These are phyloP conservation scores for Helichrysum umbraculigerum DNA, from an alignment of 129 eudicot genomes.

Conservation along the genomic window DNA sequence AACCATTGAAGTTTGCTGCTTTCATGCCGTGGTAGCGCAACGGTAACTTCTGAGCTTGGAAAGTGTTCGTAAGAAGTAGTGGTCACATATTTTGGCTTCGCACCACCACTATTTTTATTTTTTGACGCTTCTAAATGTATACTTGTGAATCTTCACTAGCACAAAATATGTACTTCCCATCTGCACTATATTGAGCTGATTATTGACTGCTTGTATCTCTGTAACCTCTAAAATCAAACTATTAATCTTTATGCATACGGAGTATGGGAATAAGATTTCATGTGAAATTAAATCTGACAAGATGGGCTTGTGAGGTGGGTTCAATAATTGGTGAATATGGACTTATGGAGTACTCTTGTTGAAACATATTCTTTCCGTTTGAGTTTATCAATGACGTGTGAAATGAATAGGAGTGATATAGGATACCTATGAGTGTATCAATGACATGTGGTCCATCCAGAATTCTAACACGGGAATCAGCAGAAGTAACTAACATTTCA, in stretches of 20 bases:
- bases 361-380: too few species aligned
- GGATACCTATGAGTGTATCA: conserved; percentile 69
- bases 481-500: conserved; percentile 72
- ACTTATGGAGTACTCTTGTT: too few species aligned
- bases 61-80: conserved; percentile 63
- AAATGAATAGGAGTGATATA: background rate
- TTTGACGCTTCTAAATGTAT: conserved; percentile 80
- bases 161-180: conserved; percentile 67
- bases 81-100: conserved; percentile 38
- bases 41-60: conserved; percentile 66
- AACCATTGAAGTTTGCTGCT: conserved; percentile 42
- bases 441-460: conserved; percentile 49
- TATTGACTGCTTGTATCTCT: conserved; percentile 79
- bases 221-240: conserved; percentile 52
- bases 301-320: background rate
- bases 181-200: conserved; percentile 65
- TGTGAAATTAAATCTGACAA: background rate
- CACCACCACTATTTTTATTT: conserved; percentile 34
- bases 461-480: conserved; percentile 74
- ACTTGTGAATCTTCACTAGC: conserved; percentile 96
- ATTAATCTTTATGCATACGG: background rate
- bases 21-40: conserved; percentile 73
- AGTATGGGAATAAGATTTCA: background rate
- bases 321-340: background rate
- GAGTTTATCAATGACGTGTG: too few species aligned